These are phyloP conservation scores for Tagetes erecta DNA, from an alignment of 129 eudicot genomes.

Conservation along the genomic window DNA sequence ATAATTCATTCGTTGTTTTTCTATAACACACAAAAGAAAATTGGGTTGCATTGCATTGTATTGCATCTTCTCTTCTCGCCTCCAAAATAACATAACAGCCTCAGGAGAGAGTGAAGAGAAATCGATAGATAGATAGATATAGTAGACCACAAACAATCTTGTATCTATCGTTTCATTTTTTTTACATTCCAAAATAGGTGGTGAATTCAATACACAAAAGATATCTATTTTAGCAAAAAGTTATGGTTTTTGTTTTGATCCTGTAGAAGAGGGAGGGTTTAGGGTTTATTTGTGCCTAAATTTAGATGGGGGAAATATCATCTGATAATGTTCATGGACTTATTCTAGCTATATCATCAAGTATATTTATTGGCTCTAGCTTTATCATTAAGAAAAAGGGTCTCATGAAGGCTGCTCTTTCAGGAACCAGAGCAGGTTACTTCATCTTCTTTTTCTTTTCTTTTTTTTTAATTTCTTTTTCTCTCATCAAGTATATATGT, in stretches of 20 bases:
- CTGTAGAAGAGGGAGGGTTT: slow-evolving; percentile 13
- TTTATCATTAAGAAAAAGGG: slow-evolving; percentile 88
- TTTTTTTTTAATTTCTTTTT: not conserved
- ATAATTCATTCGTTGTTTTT: too few relatives aligned
- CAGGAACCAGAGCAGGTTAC: slow-evolving; percentile 81
- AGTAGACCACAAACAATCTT: too few relatives aligned
- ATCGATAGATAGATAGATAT: too few relatives aligned
- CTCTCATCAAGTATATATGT: not conserved
- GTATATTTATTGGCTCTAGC: slow-evolving; percentile 83
- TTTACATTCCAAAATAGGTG: slow-evolving; percentile 4
- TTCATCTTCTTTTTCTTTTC: not conserved
- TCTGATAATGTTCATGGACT: slow-evolving; percentile 71
- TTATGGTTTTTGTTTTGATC: not conserved
- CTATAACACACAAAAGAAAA: not conserved
- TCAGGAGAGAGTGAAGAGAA: too few relatives aligned
- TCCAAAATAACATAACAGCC: too few relatives aligned
- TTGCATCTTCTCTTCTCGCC: not conserved
- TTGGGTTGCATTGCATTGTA: not conserved
- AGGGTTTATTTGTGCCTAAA: not conserved
- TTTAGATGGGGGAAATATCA: slow-evolving; percentile 56
- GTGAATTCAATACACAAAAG: slow-evolving; percentile 28
- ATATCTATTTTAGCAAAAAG: not conserved
- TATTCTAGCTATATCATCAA: slow-evolving; percentile 69
- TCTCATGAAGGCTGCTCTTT: slow-evolving; percentile 65
- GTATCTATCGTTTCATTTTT: too few relatives aligned